phyloP scores from a whole-genome alignment of 2,329 filamentous ascomycete genomes.

The Aaosphaeria pasadenensis region DNA sequence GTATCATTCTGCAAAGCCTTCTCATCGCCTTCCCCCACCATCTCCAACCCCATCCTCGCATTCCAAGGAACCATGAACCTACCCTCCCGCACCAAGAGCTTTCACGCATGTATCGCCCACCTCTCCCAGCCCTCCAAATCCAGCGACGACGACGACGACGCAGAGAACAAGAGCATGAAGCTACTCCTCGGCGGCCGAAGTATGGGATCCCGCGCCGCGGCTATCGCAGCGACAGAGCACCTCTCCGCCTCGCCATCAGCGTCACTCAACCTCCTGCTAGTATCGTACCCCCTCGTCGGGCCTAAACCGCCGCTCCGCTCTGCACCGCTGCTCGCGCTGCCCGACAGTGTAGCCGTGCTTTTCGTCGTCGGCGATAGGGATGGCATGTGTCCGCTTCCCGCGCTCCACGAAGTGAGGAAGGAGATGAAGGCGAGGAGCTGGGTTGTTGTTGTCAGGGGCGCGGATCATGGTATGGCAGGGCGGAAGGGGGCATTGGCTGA shows the following conservation, averaged over 20 bases:
- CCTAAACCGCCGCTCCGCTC: slow-evolving; percentile 36
- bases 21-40: slow-evolving; percentile 8
- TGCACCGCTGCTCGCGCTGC: slow-evolving; percentile 37
- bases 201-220: slow-evolving; percentile 45
- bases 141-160: no score
- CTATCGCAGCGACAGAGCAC: slow-evolving; percentile 32
- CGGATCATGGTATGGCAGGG: slow-evolving; percentile 42
- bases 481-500: slow-evolving; percentile 19
- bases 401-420: slow-evolving; percentile 24
- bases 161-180: not conserved
- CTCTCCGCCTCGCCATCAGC: not conserved
- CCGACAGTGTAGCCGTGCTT: slow-evolving; percentile 27
- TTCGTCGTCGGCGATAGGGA: slow-evolving; percentile 40
- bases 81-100: slow-evolving; percentile 33
- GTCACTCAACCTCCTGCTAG: slow-evolving; percentile 27
- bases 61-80: slow-evolving; percentile 45
- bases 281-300: slow-evolving; percentile 41
- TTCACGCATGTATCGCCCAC: slow-evolving; percentile 34
- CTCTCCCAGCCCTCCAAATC: not conserved
- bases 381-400: slow-evolving; percentile 29
- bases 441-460: slow-evolving; percentile 34
- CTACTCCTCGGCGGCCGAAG: slow-evolving; percentile 39
- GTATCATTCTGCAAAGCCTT: slow-evolving; percentile 41
- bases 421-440: slow-evolving; percentile 39
- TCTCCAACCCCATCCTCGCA: slow-evolving; percentile 22